Percentiles rank a stretch among this genome's conserved stretches.
phyloP scores from a whole-genome alignment of 768 basidiomycete species.

The Phylloporus rhodoxanthus region DNA sequence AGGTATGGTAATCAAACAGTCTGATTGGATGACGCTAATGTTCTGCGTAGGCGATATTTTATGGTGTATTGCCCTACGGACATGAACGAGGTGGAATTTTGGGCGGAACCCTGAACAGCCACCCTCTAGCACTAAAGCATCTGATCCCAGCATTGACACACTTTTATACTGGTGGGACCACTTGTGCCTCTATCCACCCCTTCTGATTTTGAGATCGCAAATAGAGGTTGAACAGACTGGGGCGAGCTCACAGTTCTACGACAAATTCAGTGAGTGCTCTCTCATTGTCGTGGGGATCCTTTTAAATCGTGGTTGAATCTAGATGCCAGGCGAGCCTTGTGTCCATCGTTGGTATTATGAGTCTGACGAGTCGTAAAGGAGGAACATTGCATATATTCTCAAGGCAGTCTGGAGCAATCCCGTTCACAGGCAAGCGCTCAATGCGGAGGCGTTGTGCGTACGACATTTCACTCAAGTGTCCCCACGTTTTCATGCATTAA shows the following conservation, averaged over 20 bases:
- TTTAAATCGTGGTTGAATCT: not conserved
- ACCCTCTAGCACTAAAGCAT: conserved; percentile 79
- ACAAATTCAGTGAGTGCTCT: conserved; percentile 78
- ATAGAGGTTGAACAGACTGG: conserved; percentile 97
- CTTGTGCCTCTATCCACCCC: not conserved
- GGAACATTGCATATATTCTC: conserved; percentile 83
- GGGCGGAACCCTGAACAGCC: conserved; percentile 75
- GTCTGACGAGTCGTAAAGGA: conserved; percentile 39
- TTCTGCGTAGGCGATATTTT: conserved; percentile 57
- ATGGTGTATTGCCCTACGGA: conserved; percentile 62
- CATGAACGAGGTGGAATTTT: conserved; percentile 67
- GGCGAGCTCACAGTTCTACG: conserved; percentile 97
- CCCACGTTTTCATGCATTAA: conserved; percentile 4
- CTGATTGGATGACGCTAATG: not conserved
- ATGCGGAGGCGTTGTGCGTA: conserved; percentile 67
- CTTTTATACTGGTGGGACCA: conserved; percentile 81
- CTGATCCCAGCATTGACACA: conserved; percentile 88
- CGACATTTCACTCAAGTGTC: not conserved
- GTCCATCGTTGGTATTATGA: not conserved
- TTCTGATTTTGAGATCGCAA: conserved; percentile 2
- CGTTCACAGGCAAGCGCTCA: conserved; percentile 79
- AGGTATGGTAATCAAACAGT: conserved; percentile 44
- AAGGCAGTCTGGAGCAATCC: conserved; percentile 92
- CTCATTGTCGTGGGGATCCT: conserved; percentile 6
- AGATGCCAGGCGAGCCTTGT: conserved; percentile 48